Percentiles rank a stretch among this genome's conserved stretches.
Conservation (phyloP, 768 basidiomycete species). For the Trametopsis cervina region DNA sequence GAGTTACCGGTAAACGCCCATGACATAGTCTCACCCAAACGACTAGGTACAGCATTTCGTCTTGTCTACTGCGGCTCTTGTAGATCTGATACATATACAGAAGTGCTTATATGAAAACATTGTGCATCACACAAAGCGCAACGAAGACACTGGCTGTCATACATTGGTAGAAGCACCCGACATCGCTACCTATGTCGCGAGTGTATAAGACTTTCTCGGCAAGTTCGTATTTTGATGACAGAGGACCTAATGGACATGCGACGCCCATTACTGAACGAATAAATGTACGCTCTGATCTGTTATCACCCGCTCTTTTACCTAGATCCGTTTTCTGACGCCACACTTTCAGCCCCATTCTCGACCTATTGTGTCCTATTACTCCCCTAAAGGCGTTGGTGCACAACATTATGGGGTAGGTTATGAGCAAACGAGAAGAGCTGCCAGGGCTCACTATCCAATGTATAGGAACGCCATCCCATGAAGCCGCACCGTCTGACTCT, state of each 20-base stretch:
- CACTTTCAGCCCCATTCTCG: constrained; percentile 61
- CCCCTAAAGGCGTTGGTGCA: constrained; percentile 87
- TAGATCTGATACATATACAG: too few relatives aligned
- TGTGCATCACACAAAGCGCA: too few relatives aligned
- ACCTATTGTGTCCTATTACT: constrained; percentile 94
- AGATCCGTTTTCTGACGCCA: neutral
- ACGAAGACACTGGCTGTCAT: too few relatives aligned
- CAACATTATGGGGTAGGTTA: constrained; percentile 90
- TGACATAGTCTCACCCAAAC: too few relatives aligned
- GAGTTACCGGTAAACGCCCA: too few relatives aligned
- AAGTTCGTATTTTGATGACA: constrained; percentile 68
- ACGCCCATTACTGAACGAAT: constrained; percentile 77
- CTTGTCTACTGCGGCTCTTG: too few relatives aligned
- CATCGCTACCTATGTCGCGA: constrained; percentile 12
- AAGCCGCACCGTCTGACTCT: constrained; percentile 94
- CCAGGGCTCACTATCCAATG: neutral
- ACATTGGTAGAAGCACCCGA: too few relatives aligned
- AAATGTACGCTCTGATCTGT: constrained; percentile 44
- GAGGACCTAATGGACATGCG: constrained; percentile 62
- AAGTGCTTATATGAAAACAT: too few relatives aligned
- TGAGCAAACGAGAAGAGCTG: neutral
- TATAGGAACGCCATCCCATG: constrained; percentile 96
- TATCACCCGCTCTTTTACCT: neutral
- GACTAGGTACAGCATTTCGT: too few relatives aligned
- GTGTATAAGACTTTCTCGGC: constrained; percentile 56